Conservation (phyloP, 169 alveolate genomes). For the Cryptosporidium meleagridis region DNA sequence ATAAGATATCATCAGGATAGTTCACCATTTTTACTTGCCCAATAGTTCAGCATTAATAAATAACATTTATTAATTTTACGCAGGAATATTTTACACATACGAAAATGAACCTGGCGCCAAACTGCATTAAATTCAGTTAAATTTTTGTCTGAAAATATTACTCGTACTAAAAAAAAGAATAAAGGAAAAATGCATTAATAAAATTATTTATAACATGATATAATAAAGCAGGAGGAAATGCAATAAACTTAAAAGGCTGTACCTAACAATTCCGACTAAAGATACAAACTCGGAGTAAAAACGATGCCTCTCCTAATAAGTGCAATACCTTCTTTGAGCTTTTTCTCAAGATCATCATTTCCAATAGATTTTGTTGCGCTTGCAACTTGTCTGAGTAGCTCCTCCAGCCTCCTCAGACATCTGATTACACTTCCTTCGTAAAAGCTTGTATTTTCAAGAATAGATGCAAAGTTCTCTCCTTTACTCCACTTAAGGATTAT, state of each 20-base stretch:
- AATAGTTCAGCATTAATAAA: neutral
- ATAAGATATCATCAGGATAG: constrained; percentile 87
- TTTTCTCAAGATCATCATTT: constrained; percentile 92
- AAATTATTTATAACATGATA: neutral
- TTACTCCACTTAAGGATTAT: constrained; percentile 95
- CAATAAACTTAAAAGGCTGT: neutral
- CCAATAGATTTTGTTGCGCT: constrained; percentile 96
- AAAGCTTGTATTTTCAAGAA: constrained; percentile 92
- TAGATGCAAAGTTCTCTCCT: constrained; percentile 94
- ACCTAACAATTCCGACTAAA: constrained; percentile 50
- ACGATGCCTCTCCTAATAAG: constrained; percentile 97
- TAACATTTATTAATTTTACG: neutral
- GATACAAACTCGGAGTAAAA: constrained; percentile 97
- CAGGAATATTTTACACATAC: neutral
- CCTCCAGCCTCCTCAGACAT: constrained; percentile 96
- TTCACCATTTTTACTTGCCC: constrained; percentile 73
- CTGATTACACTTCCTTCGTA: constrained; percentile 98
- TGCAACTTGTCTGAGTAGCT: constrained; percentile 95
- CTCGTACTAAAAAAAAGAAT: neutral
- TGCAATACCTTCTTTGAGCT: constrained; percentile 91
- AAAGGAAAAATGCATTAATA: neutral
- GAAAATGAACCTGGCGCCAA: neutral
- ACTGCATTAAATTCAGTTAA: neutral
- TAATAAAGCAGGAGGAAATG: neutral
- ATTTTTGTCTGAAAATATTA: too few relatives aligned